Evolutionary conservation across 129 eudicot species (phyloP).

Genomic region (Tagetes patula): DNA sequence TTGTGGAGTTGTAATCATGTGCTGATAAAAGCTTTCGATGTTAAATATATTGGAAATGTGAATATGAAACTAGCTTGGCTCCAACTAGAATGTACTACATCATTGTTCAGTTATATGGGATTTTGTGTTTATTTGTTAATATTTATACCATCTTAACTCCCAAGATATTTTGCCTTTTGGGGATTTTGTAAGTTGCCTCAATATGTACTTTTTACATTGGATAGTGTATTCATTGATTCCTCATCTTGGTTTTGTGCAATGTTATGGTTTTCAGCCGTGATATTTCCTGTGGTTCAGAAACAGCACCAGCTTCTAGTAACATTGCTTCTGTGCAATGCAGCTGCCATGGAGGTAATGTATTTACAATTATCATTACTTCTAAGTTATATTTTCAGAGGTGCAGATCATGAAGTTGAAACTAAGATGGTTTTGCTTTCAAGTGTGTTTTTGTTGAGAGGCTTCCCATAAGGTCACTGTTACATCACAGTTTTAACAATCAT

Average conservation of each 20-base stretch:
- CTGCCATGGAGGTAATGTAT: constrained; percentile 85
- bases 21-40: not conserved
- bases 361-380: not conserved
- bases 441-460: not conserved
- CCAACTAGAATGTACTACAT: constrained; percentile 1
- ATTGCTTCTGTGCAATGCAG: constrained; percentile 96
- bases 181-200: not conserved
- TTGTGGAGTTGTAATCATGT: constrained; percentile 10
- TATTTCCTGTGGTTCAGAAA: constrained; percentile 94
- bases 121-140: not conserved
- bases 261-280: constrained; percentile 57
- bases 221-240: constrained; percentile 3
- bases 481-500: not conserved
- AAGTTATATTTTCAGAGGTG: not conserved
- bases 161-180: not conserved
- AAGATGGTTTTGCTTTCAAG: not conserved
- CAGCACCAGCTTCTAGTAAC: constrained; percentile 98
- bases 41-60: not conserved
- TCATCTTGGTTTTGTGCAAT: constrained; percentile 23
- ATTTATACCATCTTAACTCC: not conserved
- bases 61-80: not conserved
- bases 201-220: not conserved
- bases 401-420: constrained; percentile 2
- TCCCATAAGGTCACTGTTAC: constrained; percentile 23
- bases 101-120: not conserved